phyloP scores from a whole-genome alignment of 495 filamentous ascomycete species.

The Neurospora sp. region DNA sequence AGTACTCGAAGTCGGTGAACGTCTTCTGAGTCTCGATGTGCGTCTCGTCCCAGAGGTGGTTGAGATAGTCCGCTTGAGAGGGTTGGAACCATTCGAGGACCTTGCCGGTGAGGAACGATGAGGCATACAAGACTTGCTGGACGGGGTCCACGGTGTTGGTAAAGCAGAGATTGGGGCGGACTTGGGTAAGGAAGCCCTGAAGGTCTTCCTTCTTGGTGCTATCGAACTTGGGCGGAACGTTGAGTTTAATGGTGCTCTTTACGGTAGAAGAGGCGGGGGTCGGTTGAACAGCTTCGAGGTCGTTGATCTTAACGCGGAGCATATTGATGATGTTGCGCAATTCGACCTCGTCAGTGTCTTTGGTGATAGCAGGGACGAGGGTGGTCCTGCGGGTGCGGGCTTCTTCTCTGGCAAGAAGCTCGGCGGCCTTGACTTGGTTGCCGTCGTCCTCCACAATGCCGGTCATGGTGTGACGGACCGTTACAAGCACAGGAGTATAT shows the following conservation, averaged over 20 bases:
- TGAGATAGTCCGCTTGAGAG: neutral
- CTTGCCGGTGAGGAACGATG: neutral
- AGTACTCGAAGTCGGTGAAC: neutral
- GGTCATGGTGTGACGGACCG: too few relatives aligned
- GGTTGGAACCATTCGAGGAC: neutral
- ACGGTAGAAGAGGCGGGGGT: too few relatives aligned
- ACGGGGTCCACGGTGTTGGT: neutral
- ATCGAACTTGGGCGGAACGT: neutral
- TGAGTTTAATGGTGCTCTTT: neutral
- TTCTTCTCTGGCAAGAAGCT: neutral
- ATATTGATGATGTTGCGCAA: neutral
- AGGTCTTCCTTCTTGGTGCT: neutral
- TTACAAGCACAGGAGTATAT: too few relatives aligned
- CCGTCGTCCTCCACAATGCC: too few relatives aligned
- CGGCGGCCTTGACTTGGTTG: neutral
- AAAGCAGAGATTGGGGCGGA: neutral
- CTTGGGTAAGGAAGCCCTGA: neutral
- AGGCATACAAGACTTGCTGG: neutral
- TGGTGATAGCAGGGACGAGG: neutral
- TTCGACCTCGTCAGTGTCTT: fast-evolving
- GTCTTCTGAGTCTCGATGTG: neutral
- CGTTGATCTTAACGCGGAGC: neutral
- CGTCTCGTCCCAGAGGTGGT: neutral
- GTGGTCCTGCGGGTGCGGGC: neutral
- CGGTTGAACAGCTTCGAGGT: neutral